Conservation (phyloP, 768 basidiomycete species). For the Leccinum boreale region DNA sequence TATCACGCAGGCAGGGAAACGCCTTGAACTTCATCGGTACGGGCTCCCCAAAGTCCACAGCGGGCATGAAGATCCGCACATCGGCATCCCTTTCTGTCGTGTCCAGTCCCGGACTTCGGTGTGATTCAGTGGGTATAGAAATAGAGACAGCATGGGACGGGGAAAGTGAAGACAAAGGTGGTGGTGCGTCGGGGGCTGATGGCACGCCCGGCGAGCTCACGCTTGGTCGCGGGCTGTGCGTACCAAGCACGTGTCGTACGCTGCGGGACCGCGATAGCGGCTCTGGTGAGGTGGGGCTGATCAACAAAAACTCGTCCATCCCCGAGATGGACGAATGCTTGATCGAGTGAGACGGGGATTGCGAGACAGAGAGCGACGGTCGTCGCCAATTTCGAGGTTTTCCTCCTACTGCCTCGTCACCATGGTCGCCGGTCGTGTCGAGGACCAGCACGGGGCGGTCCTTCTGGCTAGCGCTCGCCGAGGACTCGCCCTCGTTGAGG, state of each 20-base stretch:
- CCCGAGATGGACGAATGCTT: slow-evolving; percentile 13
- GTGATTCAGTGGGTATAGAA: not conserved
- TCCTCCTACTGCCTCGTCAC: not conserved
- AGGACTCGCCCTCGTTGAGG: not conserved
- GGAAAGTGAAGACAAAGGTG: not conserved
- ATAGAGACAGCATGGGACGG: not conserved
- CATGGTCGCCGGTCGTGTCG: not conserved
- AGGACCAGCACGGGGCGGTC: slow-evolving; percentile 1
- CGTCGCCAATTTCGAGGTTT: slow-evolving; percentile 1
- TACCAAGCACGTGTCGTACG: slow-evolving; percentile 2
- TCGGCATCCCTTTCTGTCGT: not conserved
- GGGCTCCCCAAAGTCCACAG: not conserved
- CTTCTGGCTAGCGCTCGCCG: not conserved
- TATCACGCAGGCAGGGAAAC: not conserved
- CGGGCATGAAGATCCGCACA: slow-evolving; percentile 3
- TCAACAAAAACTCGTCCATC: slow-evolving; percentile 23
- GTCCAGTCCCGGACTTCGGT: not conserved
- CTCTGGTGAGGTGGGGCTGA: slow-evolving; percentile 6
- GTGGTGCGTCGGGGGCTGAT: not conserved
- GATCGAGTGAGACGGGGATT: slow-evolving; percentile 13
- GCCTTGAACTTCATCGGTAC: not conserved
- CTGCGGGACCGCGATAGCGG: not conserved
- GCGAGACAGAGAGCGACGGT: slow-evolving; percentile 14
- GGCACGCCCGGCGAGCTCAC: not conserved
- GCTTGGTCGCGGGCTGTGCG: slow-evolving; percentile 6